Evolutionary conservation across 140 eudicot species (phyloP).

Genomic region (Stevia rebaudiana): DNA sequence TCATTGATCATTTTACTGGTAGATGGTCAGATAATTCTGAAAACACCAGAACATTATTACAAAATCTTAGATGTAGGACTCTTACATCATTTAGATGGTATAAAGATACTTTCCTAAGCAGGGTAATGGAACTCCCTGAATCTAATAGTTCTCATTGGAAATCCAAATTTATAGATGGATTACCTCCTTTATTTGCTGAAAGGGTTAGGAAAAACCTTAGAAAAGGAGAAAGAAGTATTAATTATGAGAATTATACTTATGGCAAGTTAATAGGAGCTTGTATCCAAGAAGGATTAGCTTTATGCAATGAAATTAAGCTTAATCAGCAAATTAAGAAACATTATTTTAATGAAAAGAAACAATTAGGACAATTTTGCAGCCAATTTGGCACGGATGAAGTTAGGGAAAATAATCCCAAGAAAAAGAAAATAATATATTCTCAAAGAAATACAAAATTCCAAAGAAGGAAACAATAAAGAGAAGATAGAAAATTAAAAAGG

Average conservation of each 20-base stretch:
- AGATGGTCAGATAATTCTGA: no score
- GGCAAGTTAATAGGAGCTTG: background rate
- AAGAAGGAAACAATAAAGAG: no score
- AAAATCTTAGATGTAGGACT: background rate
- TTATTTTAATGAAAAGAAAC: background rate
- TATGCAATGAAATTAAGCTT: background rate
- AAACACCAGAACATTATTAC: background rate
- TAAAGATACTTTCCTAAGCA: background rate
- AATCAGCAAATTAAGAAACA: background rate
- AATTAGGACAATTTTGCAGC: background rate
- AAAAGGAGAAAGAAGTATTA: background rate
- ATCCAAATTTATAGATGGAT: background rate
- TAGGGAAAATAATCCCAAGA: no score
- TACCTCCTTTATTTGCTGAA: background rate
- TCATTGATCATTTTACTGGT: no score
- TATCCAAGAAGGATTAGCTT: no score
- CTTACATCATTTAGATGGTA: background rate
- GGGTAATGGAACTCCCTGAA: background rate
- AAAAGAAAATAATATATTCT: no score
- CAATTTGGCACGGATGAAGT: background rate
- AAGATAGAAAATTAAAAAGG: no score
- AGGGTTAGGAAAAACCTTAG: background rate
- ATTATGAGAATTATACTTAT: background rate
- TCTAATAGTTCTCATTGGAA: background rate
- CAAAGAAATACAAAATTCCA: no score